Evolutionary conservation across 805 yeast species (phyloP), one percentile per base, ranked within the genome.

Genomic region (Schwanniomyces sp.): DNA sequence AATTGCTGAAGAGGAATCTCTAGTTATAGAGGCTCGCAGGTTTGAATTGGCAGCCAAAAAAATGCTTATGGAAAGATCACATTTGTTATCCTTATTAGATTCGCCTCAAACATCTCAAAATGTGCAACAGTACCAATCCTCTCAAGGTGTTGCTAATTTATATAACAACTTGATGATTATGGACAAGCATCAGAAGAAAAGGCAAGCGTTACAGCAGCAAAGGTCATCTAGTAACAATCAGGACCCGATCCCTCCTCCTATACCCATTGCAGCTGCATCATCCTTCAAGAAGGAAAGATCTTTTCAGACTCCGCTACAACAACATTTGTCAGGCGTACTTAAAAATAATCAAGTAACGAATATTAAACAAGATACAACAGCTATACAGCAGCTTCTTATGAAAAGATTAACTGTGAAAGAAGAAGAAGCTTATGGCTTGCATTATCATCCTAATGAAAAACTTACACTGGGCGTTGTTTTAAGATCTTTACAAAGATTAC

Each of bases 1-100:
- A 63, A 88, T 94, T 40, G 98, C 98, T 0, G 99, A 94, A 69
- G 99, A 94, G 62, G 98, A 94, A 64, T 90, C 96, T 0, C 73
- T 94, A 43, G 88, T 94, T 9, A 84, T 92, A 27, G 99, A 94
- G 63, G 95, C 97, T 2, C 80, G 96, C 42, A 84, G 92, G 53
- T 88, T 94, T 52, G 98, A 94, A 61, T 80, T 90, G 48, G 88
- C 96, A 2, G 96, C 97, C 0, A 91, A 90, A 70, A 87, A 88
- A 64, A 87, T 92, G 75, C 76, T 91, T 45, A 70, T 76, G 41
- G 99, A 94, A 63, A 78, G 99, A 54, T 85, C 89, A 2, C 84
- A 87, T 43, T 66, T 94, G 30, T 70, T 94, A 40, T 82, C 87
- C 21, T 70, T 91, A 26, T 73, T 94, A 48, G 98, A 94, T 60